Percentiles rank a stretch among this genome's conserved stretches.
Evolutionary conservation across 257 asterid genomes (phyloP).

Genomic region (Ophiorrhiza pumila): DNA sequence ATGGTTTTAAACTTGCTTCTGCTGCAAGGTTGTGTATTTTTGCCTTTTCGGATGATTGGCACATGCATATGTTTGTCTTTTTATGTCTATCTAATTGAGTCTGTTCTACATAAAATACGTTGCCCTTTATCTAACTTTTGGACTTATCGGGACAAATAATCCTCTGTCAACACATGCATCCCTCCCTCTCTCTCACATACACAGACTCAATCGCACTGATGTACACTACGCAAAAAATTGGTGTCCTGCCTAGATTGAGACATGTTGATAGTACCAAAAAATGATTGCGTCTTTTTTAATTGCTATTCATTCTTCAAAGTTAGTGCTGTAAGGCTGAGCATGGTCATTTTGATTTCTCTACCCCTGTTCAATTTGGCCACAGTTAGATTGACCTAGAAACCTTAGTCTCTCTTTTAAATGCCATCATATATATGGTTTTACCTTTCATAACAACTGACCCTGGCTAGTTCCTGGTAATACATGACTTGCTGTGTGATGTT

Average conservation of each 20-base stretch:
- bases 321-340: neutral
- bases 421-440: neutral
- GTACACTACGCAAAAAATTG: neutral
- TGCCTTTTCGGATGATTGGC: slow-evolving; percentile 11
- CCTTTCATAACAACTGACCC: neutral
- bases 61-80: neutral
- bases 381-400: no score
- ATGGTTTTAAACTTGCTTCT: slow-evolving; percentile 95
- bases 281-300: neutral
- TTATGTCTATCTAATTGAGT: neutral
- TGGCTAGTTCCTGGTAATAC: neutral
- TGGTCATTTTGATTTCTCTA: neutral
- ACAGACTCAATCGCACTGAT: no score
- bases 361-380: neutral
- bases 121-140: neutral
- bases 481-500: neutral
- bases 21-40: slow-evolving; percentile 59
- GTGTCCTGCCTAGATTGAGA: neutral
- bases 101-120: neutral
- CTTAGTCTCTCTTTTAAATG: neutral
- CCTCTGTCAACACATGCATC: no score
- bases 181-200: no score
- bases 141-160: no score
- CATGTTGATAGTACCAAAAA: no score
- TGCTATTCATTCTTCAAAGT: neutral